phyloP scores from a whole-genome alignment of 768 basidiomycete genomes.

The Phlegmacium glaucopus region DNA sequence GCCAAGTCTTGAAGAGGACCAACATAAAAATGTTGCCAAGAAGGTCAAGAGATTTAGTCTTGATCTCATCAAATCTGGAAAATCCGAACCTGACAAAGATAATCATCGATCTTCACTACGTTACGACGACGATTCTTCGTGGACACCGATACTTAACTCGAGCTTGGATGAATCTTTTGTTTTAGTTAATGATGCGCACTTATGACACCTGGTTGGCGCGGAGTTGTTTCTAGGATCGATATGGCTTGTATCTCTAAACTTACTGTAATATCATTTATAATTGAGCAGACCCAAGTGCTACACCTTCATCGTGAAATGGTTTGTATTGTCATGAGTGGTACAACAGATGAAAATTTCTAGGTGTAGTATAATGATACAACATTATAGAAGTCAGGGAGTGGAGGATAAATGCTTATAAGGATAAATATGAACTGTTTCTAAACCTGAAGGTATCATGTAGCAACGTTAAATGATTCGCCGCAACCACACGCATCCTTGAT shows the following conservation, averaged over 20 bases:
- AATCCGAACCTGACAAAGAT: too few relatives aligned
- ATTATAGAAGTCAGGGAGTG: conserved; percentile 14
- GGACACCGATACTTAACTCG: neutral
- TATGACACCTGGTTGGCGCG: too few relatives aligned
- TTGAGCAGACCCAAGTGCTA: neutral
- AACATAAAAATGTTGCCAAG: neutral
- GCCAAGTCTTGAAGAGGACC: conserved; percentile 11
- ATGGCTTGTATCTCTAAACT: too few relatives aligned
- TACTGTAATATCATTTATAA: too few relatives aligned
- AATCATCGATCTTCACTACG: neutral
- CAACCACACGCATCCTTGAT: conserved; percentile 94
- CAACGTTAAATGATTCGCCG: conserved; percentile 85
- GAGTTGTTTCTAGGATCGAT: too few relatives aligned
- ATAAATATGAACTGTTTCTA: conserved; percentile 5
- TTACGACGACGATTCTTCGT: neutral
- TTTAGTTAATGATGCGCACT: neutral
- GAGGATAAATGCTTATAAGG: conserved; percentile 13
- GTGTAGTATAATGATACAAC: conserved; percentile 17
- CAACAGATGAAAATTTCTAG: conserved; percentile 11
- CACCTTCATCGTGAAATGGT: conserved; percentile 2
- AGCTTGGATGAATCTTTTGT: neutral
- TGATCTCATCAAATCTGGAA: too few relatives aligned
- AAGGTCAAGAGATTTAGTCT: neutral
- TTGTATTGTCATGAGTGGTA: conserved; percentile 13
- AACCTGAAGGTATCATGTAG: conserved; percentile 25